Conservation (phyloP, 768 basidiomycete species). For the Mrakia frigida region DNA sequence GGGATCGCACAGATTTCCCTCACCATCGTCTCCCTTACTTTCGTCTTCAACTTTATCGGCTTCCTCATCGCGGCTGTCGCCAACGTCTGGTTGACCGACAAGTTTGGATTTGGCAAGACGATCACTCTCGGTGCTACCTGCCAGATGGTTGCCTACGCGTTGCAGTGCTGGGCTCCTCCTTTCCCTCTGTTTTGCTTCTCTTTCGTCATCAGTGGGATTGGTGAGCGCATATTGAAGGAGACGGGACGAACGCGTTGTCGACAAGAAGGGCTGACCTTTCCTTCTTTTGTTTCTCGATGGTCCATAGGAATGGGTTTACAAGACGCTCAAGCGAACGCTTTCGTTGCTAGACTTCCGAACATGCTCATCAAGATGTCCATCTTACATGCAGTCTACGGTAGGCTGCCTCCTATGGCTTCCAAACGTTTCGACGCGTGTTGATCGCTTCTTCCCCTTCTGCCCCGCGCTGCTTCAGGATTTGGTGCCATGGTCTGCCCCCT, state of each 20-base stretch:
- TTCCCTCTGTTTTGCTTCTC: conserved; percentile 50
- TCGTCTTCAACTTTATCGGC: conserved; percentile 50
- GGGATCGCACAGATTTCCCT: not conserved
- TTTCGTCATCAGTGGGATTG: conserved; percentile 50
- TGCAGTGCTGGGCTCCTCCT: conserved; percentile 49
- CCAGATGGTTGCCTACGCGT: conserved; percentile 39
- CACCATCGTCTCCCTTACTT: conserved; percentile 45
- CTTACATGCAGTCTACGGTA: conserved; percentile 51
- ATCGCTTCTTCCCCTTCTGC: not conserved
- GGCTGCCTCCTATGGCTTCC: not conserved
- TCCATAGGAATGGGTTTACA: conserved; percentile 31
- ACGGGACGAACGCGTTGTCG: conserved; percentile 45
- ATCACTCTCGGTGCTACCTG: conserved; percentile 7
- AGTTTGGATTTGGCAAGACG: conserved; percentile 42
- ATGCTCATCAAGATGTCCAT: conserved; percentile 48
- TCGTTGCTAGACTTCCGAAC: conserved; percentile 48
- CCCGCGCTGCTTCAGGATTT: not conserved
- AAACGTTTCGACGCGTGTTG: not conserved
- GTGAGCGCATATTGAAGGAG: conserved; percentile 41
- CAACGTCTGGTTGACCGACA: conserved; percentile 50
- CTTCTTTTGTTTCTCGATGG: not conserved
- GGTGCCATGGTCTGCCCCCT: conserved; percentile 30
- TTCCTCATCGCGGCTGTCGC: conserved; percentile 46
- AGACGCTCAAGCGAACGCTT: conserved; percentile 53
- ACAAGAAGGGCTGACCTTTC: conserved; percentile 35